These are phyloP conservation scores for Metschnikowia cubensis DNA, from an alignment of 805 yeast species.

Conservation along the genomic window DNA sequence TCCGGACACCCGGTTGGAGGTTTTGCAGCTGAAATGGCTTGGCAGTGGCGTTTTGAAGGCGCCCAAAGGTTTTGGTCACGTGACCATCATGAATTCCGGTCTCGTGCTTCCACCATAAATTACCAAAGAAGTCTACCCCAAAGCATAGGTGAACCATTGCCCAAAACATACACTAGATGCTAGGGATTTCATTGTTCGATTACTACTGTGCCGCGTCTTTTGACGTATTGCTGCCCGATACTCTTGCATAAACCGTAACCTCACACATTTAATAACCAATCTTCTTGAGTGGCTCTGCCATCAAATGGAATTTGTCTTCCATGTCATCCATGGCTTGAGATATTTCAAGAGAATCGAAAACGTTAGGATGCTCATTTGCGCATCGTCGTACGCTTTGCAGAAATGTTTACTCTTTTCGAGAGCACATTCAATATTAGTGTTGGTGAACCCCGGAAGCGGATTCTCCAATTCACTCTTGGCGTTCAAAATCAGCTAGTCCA, in stretches of 20 bases:
- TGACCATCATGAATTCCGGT: no score
- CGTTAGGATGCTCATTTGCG: neutral
- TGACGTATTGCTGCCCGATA: neutral
- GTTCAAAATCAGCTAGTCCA: constrained; percentile 18
- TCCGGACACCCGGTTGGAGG: no score
- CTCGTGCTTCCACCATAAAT: no score
- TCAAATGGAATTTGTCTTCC: neutral
- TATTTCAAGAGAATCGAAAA: neutral
- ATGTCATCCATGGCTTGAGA: neutral
- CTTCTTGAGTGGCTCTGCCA: neutral
- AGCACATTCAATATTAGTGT: constrained; percentile 13
- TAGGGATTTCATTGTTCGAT: no score
- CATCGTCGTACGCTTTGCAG: constrained; percentile 8
- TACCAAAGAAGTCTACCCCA: no score
- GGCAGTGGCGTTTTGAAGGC: no score
- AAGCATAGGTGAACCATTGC: no score
- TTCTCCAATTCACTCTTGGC: constrained; percentile 11
- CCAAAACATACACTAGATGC: no score
- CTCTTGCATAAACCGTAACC: neutral
- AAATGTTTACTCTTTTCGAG: constrained; percentile 9
- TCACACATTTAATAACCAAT: neutral
- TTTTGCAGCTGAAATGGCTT: no score
- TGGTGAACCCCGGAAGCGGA: constrained; percentile 2
- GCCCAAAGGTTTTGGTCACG: no score
- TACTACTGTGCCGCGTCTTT: no score